Evolutionary conservation across 78 protist species (phyloP), one percentile per base, ranked within the genome.

Genomic region (Dictyostelium intermedium): DNA sequence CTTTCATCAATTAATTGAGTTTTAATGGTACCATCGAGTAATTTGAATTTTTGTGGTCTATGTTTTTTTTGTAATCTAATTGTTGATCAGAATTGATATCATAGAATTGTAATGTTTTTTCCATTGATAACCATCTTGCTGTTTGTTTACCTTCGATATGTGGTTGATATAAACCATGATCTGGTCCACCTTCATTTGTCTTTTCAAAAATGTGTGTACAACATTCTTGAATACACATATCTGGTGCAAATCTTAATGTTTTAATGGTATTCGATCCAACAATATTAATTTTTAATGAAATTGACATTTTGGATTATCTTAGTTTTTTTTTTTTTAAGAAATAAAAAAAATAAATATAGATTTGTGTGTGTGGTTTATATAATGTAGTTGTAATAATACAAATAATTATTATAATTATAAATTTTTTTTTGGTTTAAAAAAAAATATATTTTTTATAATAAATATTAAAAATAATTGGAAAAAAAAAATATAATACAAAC

Each of bases 231-330:
- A 96, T 69, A 5, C 91, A 37, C 93, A 86, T 84, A 25, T 96
- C 96, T 30, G 96, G 92, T 66, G 95, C 39, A 91, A 92, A 96
- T 76, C 95, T 91, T 63, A 96, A 61, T 35, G 97, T 80, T 87
- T 85, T 83, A 1, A 69, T n/a, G 0, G 87, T 70, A 61, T 69
- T 69, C 1, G 56, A 16, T 30, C 80, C 87, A 23, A 78, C 83
- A 39, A 84, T 79, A 78, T 78, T 85, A 25, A 91, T 56, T 43
- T 85, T 91, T 47, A 91, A 79, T 50, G 89, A 79, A 13, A 91
- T 37, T 16, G 91, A 85, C 92, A 91, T 91, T 32, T 61, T 82
- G 9, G n/a, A 11, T 69, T 69, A 9, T 69, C 14, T 69, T 25
- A 30, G 27, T 72, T 20, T 34, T 72, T 30, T 72, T 72, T 30